Evolutionary conservation across 2,329 filamentous ascomycete genomes (phyloP).

Genomic region (Pseudogymnoascus sp.): DNA sequence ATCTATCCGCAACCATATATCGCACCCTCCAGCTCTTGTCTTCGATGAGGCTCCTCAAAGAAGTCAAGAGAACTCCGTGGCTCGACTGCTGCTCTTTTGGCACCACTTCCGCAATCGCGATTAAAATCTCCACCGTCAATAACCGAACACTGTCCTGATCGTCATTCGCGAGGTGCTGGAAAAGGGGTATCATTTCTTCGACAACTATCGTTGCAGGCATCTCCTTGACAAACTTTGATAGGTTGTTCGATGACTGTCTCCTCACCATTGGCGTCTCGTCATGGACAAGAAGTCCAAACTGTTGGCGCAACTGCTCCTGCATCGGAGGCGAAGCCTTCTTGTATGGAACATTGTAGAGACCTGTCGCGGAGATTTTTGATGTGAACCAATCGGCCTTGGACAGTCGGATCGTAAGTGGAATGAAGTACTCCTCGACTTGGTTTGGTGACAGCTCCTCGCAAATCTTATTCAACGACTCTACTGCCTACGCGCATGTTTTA

Average conservation of each 20-base stretch:
- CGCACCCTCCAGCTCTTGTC: slow-evolving; percentile 99
- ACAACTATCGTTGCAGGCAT: slow-evolving; percentile 89
- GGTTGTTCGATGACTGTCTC: slow-evolving; percentile 90
- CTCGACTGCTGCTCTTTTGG: slow-evolving; percentile 97
- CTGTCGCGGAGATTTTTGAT: slow-evolving; percentile 95
- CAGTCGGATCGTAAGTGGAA: slow-evolving; percentile 88
- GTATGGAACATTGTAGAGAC: slow-evolving; percentile 90
- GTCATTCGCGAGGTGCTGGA: slow-evolving; percentile 92
- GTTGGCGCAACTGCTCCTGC: slow-evolving; percentile 84
- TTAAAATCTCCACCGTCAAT: slow-evolving; percentile 91
- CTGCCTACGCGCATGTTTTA: slow-evolving; percentile 54
- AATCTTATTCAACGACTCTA: slow-evolving; percentile 99
- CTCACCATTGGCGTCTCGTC: slow-evolving; percentile 99
- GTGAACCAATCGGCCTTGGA: slow-evolving; percentile 99
- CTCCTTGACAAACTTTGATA: slow-evolving; percentile 96
- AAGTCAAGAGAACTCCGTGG: slow-evolving; percentile 85
- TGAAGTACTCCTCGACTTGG: slow-evolving; percentile 96
- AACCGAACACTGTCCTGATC: slow-evolving; percentile 97
- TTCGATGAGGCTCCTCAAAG: slow-evolving; percentile 87
- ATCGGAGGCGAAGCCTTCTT: slow-evolving; percentile 79
- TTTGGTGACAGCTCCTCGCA: slow-evolving; percentile 83
- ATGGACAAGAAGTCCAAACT: slow-evolving; percentile 88
- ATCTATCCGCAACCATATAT: slow-evolving; percentile 98
- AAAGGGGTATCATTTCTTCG: slow-evolving; percentile 97
- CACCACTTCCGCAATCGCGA: slow-evolving; percentile 92